These are phyloP conservation scores for Annulohypoxylon moriforme DNA, from an alignment of 495 filamentous ascomycete species.

Conservation along the genomic window DNA sequence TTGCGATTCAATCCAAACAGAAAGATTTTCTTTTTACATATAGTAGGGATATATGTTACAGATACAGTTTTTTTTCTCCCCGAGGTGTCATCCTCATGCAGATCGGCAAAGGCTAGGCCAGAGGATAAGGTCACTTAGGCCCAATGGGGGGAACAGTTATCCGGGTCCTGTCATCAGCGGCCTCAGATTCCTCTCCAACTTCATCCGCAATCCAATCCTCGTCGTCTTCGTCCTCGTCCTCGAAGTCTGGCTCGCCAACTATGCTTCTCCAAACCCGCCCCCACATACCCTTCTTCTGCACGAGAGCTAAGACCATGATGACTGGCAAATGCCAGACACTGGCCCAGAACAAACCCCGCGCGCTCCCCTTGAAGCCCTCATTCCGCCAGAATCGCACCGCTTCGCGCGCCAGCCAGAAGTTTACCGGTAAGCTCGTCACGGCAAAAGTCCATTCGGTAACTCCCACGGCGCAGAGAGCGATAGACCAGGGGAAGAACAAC, in stretches of 20 bases:
- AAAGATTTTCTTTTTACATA: background rate
- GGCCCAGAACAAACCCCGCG: conserved; percentile 92
- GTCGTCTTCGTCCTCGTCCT: conserved; percentile 62
- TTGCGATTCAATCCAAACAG: background rate
- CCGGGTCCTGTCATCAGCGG: conserved; percentile 24
- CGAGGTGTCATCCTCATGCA: background rate
- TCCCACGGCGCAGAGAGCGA: conserved; percentile 80
- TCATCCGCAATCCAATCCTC: conserved; percentile 59
- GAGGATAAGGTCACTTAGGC: conserved; percentile 23
- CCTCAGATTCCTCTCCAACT: conserved; percentile 25
- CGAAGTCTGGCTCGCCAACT: conserved; percentile 65
- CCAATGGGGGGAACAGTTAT: conserved; percentile 16
- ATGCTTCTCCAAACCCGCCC: conserved; percentile 79
- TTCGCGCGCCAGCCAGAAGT: conserved; percentile 85
- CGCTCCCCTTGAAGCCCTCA: conserved; percentile 81
- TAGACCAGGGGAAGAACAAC: conserved; percentile 86
- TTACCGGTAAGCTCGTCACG: conserved; percentile 81
- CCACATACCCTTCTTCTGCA: conserved; percentile 96
- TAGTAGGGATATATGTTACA: conserved; percentile 32
- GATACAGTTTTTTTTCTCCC: background rate
- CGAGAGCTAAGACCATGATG: conserved; percentile 88
- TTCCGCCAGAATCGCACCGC: conserved; percentile 84
- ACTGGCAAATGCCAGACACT: conserved; percentile 97
- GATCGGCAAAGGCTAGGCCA: conserved; percentile 9
- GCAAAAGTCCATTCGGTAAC: conserved; percentile 92